These are phyloP conservation scores for Penicillium canescens DNA, from an alignment of 495 filamentous ascomycete species.

Conservation along the genomic window DNA sequence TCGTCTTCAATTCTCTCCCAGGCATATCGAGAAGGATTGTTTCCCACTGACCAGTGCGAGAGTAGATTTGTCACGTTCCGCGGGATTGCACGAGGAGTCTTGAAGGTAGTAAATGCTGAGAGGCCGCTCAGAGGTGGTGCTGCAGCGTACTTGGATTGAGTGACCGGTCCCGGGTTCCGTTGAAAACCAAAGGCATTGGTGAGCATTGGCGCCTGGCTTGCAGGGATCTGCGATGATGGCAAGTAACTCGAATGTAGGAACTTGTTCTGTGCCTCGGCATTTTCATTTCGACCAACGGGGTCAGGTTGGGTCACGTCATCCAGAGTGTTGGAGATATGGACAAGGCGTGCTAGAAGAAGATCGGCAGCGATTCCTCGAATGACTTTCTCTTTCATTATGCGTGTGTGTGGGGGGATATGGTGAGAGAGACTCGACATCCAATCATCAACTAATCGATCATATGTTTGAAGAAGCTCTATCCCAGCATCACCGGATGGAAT, in stretches of 20 bases:
- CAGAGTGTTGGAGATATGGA: constrained; percentile 13
- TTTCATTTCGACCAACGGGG: neutral
- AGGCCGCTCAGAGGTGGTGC: constrained; percentile 25
- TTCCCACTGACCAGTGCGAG: constrained; percentile 42
- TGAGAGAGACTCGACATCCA: constrained; percentile 40
- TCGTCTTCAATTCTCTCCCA: constrained; percentile 37
- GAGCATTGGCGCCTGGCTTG: constrained; percentile 10
- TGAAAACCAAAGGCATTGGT: neutral
- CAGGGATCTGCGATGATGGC: constrained; percentile 14
- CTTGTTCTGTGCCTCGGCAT: constrained; percentile 2
- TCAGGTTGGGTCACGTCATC: neutral
- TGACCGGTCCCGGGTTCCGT: neutral
- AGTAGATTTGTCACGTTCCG: constrained; percentile 35
- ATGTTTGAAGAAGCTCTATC: constrained; percentile 30
- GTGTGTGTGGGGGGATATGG: constrained; percentile 35
- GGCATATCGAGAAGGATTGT: constrained; percentile 37
- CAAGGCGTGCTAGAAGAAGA: constrained; percentile 36
- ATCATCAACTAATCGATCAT: constrained; percentile 39
- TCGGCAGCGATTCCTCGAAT: constrained; percentile 42
- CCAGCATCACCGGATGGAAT: constrained; percentile 2
- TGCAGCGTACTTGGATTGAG: constrained; percentile 2
- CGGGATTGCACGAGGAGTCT: constrained; percentile 21
- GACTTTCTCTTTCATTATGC: constrained; percentile 42
- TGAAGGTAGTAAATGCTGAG: constrained; percentile 32
- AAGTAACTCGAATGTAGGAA: constrained; percentile 1